A percentile compares a stretch with the other conserved stretches of the same genome.
These are phyloP conservation scores for Bryoglossum gracile DNA, from an alignment of 495 filamentous ascomycete species.

Conservation along the genomic window DNA sequence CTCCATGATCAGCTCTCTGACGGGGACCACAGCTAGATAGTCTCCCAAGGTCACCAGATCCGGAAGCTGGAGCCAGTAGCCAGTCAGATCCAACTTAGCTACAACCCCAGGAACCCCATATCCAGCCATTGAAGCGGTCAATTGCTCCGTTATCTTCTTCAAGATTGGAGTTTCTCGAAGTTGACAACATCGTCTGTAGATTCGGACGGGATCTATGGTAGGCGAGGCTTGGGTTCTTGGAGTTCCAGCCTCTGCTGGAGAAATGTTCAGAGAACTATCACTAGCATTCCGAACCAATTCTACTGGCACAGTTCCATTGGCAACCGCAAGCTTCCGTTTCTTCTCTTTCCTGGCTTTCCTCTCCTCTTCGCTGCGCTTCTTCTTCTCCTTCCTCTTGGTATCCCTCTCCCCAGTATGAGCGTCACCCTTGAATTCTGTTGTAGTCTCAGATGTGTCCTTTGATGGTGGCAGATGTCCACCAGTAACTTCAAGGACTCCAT, in stretches of 20 bases:
- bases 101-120: constrained; percentile 62
- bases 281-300: constrained; percentile 60
- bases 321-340: constrained; percentile 68
- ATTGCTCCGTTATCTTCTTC: constrained; percentile 80
- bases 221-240: constrained; percentile 58
- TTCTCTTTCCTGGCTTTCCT: constrained; percentile 80
- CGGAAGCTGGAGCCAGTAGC: constrained; percentile 71
- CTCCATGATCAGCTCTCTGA: constrained; percentile 77
- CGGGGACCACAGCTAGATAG: constrained; percentile 87
- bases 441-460: constrained; percentile 24
- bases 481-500: constrained; percentile 36
- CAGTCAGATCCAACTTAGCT: constrained; percentile 71
- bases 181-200: constrained; percentile 93
- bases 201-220: constrained; percentile 84
- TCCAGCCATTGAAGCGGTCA: constrained; percentile 58
- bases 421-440: constrained; percentile 31
- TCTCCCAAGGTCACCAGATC: constrained; percentile 85
- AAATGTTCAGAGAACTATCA: constrained; percentile 34
- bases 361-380: constrained; percentile 83
- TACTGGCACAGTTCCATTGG: constrained; percentile 72
- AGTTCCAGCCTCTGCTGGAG: constrained; percentile 23
- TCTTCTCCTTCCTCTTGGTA: constrained; percentile 77
- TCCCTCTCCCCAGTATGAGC: constrained; percentile 36
- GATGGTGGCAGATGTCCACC: constrained; percentile 30
- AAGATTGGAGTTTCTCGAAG: constrained; percentile 84